phyloP scores from a whole-genome alignment of 2,329 filamentous ascomycete genomes.

The Fusarium tuaranense region DNA sequence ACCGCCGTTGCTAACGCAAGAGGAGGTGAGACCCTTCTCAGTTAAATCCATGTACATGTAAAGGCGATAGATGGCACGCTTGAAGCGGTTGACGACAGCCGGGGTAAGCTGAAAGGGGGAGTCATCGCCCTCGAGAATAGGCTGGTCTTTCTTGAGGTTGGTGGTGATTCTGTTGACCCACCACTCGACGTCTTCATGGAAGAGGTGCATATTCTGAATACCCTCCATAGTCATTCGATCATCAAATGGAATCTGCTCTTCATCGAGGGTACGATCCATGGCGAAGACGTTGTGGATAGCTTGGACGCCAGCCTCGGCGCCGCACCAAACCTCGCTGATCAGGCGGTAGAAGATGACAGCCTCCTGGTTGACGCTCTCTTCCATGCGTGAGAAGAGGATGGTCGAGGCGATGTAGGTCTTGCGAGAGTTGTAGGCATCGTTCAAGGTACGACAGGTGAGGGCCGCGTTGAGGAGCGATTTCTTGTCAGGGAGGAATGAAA shows the following conservation, averaged over 20 bases:
- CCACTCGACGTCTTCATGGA: slow-evolving; percentile 14
- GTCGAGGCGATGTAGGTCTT: slow-evolving; percentile 5
- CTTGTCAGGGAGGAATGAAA: slow-evolving; percentile 13
- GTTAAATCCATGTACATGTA: slow-evolving; percentile 13
- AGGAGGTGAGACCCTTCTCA: neutral
- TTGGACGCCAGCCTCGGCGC: neutral
- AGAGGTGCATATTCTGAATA: slow-evolving; percentile 3
- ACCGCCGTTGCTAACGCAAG: neutral
- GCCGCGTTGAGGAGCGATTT: neutral
- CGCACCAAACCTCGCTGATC: slow-evolving; percentile 7
- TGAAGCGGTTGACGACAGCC: neutral
- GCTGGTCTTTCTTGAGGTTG: neutral
- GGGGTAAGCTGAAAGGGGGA: neutral
- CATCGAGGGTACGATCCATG: neutral
- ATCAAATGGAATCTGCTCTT: neutral
- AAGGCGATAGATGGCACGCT: slow-evolving; percentile 10
- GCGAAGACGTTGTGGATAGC: slow-evolving; percentile 8
- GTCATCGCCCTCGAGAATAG: neutral
- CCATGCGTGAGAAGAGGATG: slow-evolving; percentile 20
- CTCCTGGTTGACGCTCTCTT: slow-evolving; percentile 19
- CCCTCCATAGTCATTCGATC: neutral
- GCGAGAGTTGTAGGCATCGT: slow-evolving; percentile 8
- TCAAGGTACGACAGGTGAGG: slow-evolving; percentile 1
- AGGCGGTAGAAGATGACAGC: neutral
- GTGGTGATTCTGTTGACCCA: slow-evolving; percentile 2